A percentile compares a stretch with the other conserved stretches of the same genome.
Evolutionary conservation across 148 eudicot species (phyloP).

Genomic region (Chenopodium suecicum): DNA sequence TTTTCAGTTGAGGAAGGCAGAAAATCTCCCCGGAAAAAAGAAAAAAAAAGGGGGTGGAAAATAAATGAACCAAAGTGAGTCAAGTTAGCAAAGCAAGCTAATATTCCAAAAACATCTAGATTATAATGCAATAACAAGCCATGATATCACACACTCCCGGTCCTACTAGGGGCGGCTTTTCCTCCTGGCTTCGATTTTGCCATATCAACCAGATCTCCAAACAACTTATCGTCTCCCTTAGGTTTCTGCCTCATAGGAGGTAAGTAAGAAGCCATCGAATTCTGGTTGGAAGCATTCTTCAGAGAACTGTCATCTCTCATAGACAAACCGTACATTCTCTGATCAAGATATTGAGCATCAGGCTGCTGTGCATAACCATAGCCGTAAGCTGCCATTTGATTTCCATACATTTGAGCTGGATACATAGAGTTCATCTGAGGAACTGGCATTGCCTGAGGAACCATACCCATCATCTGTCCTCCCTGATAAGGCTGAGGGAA

Average conservation of each 20-base stretch:
- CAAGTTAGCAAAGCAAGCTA: slow-evolving; percentile 20
- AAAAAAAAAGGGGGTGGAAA: background rate
- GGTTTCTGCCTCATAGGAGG: slow-evolving; percentile 65
- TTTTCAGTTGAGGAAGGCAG: background rate
- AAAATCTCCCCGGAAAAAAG: slow-evolving; percentile 4
- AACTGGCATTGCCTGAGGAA: slow-evolving; percentile 59
- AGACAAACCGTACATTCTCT: slow-evolving; percentile 68
- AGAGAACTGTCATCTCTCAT: slow-evolving; percentile 43
- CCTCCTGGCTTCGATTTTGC: slow-evolving; percentile 61
- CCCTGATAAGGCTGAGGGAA: slow-evolving; percentile 44
- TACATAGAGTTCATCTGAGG: slow-evolving; percentile 68
- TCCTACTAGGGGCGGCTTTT: slow-evolving; percentile 55
- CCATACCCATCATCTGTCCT: slow-evolving; percentile 50
- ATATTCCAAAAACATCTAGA: slow-evolving; percentile 7
- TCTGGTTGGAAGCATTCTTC: slow-evolving; percentile 41
- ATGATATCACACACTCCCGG: slow-evolving; percentile 62
- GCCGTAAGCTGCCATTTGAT: slow-evolving; percentile 71
- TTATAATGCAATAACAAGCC: background rate
- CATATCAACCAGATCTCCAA: slow-evolving; percentile 88
- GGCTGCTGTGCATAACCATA: slow-evolving; percentile 59
- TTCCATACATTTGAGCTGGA: slow-evolving; percentile 63
- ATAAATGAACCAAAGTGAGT: slow-evolving; percentile 17
- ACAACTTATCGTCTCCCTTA: slow-evolving; percentile 83
- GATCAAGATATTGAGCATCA: slow-evolving; percentile 56
- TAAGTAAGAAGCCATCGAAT: slow-evolving; percentile 46